Percentiles rank a stretch among this genome's conserved stretches.
Evolutionary conservation across 768 basidiomycete species (phyloP).

Genomic region (Mycena crocata): DNA sequence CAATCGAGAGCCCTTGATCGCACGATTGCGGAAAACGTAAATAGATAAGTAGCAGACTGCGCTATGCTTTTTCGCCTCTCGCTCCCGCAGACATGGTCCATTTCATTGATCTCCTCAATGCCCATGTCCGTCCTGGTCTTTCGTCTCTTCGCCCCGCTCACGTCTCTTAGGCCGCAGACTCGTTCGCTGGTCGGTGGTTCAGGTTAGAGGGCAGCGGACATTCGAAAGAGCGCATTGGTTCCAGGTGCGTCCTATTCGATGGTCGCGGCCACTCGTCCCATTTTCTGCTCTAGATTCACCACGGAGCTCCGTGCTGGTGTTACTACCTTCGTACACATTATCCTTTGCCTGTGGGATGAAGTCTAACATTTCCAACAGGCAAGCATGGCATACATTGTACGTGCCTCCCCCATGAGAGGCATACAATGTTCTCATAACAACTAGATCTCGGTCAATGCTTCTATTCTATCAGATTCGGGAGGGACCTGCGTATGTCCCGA

Average conservation of each 20-base stretch:
- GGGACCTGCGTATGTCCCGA: slow-evolving; percentile 83
- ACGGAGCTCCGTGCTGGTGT: slow-evolving; percentile 85
- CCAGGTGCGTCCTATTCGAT: slow-evolving; percentile 62
- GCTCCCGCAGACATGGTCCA: slow-evolving; percentile 46
- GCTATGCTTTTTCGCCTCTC: background rate
- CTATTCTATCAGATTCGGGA: slow-evolving; percentile 80
- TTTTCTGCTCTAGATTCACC: slow-evolving; percentile 48
- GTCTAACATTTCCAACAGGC: slow-evolving; percentile 39
- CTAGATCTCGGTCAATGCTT: slow-evolving; percentile 83
- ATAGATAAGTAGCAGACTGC: too few species aligned
- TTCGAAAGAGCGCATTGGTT: slow-evolving; percentile 69
- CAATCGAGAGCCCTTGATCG: too few species aligned
- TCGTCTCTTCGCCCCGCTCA: background rate
- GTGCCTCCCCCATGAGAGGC: slow-evolving; percentile 34
- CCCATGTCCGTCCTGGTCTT: slow-evolving; percentile 44
- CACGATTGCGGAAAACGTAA: too few species aligned
- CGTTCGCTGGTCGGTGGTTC: slow-evolving; percentile 68
- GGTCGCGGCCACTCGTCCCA: slow-evolving; percentile 23
- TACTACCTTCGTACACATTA: slow-evolving; percentile 78
- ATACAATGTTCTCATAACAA: background rate
- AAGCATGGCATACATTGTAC: slow-evolving; percentile 79
- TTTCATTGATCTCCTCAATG: slow-evolving; percentile 55
- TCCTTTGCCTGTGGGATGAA: background rate
- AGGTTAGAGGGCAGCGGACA: slow-evolving; percentile 78
- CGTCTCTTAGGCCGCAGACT: slow-evolving; percentile 48